Conservation (phyloP, 306 rosid species). For the Castanea crenata region DNA sequence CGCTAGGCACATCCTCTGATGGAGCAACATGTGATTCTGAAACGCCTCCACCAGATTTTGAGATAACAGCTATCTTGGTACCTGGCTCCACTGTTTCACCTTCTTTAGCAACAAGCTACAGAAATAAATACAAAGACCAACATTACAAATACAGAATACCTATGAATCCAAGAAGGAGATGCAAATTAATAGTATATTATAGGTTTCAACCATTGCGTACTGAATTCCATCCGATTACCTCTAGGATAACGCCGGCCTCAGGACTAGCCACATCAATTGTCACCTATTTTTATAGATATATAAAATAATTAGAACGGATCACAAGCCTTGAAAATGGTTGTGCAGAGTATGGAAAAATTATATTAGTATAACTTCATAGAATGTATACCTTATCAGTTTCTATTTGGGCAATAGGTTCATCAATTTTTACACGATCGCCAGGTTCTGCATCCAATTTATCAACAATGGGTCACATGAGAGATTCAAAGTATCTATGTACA, state of each 20-base stretch:
- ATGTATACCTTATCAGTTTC: conserved; percentile 57
- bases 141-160: neutral
- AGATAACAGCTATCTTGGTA: conserved; percentile 54
- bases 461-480: conserved; percentile 21
- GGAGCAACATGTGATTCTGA: conserved; percentile 35
- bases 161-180: neutral
- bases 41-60: conserved; percentile 51
- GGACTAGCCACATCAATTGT: conserved; percentile 69
- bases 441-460: conserved; percentile 41
- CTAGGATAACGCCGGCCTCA: conserved; percentile 48
- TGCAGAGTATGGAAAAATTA: neutral
- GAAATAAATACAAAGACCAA: neutral
- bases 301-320: conserved; percentile 1
- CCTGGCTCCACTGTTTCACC: conserved; percentile 69
- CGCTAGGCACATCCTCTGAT: conserved; percentile 26
- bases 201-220: neutral
- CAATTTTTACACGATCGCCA: conserved; percentile 53
- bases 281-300: conserved; percentile 37
- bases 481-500: conserved; percentile 4
- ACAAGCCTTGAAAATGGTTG: neutral
- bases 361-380: neutral
- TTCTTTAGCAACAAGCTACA: conserved; percentile 51
- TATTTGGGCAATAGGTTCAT: conserved; percentile 64
- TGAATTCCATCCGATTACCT: conserved; percentile 28
- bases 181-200: neutral